Evolutionary conservation across 2,329 filamentous ascomycete genomes (phyloP), one percentile per base, ranked within the genome.

Genomic region (Botryotinia convoluta): DNA sequence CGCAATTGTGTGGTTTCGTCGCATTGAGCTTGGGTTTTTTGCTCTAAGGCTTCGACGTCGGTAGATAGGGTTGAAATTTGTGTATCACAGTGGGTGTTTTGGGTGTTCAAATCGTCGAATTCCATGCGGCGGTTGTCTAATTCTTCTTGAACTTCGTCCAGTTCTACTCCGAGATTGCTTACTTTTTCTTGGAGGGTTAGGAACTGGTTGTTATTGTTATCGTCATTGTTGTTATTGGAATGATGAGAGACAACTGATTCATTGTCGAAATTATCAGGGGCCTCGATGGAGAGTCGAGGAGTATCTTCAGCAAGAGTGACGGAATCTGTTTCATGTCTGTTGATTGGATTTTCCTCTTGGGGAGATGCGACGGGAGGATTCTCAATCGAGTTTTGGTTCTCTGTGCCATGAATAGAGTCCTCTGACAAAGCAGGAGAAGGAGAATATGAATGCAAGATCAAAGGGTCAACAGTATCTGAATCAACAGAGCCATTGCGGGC

Each of bases 11-110:
- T 8, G 35, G 1, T 26, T 26, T 39, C 3, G 1, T 37, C 22
- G 14, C 20, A 35, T 37, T 39, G 35, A 4, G 6, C 5, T 42
- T 10, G 37, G 12, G 3, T 1, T n/a, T 3, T 1, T 9, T 18
- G 14, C 18, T 29, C 0, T n/a, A 62, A 29, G 10, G 0, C 7
- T n/a, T 14, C 59, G 14, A 61, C 35, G 12, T 7, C 6, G 4
- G 5, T 14, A n/a, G 12, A 16, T 14, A 39, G 4, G 0, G 22
- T 8, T 37, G 35, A 20, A 10, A 61, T 0, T n/a, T 26, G 5
- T 26, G 12, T 35, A 6, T 9, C 0, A 18, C 12, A 8, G 3
- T 59, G n/a, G 4, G 2, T 26, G 6, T 14, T 14, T 26, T 8
- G 32, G 20, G 6, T 16, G 4, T 7, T 1, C 16, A 54, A 1